Evolutionary conservation across 1,284 basidiomycete genomes (phyloP), one percentile per base, ranked within the genome.

Genomic region (Farysia itapuensis): DNA sequence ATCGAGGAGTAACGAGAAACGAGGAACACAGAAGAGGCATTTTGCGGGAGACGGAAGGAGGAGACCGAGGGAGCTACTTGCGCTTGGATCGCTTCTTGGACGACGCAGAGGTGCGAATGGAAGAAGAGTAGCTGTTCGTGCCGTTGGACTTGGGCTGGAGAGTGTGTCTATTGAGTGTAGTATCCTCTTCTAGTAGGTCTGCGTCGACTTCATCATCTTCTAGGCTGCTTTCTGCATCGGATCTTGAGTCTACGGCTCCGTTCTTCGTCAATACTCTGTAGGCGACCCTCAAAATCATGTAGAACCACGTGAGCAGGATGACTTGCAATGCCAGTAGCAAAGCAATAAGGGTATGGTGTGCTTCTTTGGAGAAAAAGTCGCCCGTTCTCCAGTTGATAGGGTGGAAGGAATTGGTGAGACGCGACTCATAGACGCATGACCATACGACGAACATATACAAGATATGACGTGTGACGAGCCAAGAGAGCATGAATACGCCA

Each of bases 271-370:
- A 72, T 1, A 94, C 92, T 20, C 85, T 81, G 73, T 84, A 89
- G 9, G 89, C 89, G 13, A 96, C 83, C 21, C 84, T 83, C 64
- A 85, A 83, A 52, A 93, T 90, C 84, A 88, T 86, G 66, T 81
- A 81, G 78, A 90, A 90, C 93, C 92, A 96, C 32, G 89, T 77
- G 14, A 85, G 79, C 74, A 92, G 86, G 25, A 96, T 75, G 23
- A 85, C 70, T 83, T 90, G 77, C 28, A 75, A 41, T 5, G 48
- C 46, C 6, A 36, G 37, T 1, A 75, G 64, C 18, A 74, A 39
- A 0, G 31, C 54, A 0, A 66, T 43, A 23, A 75, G 57, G 11
- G 34, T 18, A 1, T 32, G 15, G 24, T 57, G 65, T 6, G 45
- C 29, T 1, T 39, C 36, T 7, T 22, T 25, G 13, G 42, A 59